Conservation (phyloP, 1,139 yeast genomes). For the Zygoascus hellenicus region DNA sequence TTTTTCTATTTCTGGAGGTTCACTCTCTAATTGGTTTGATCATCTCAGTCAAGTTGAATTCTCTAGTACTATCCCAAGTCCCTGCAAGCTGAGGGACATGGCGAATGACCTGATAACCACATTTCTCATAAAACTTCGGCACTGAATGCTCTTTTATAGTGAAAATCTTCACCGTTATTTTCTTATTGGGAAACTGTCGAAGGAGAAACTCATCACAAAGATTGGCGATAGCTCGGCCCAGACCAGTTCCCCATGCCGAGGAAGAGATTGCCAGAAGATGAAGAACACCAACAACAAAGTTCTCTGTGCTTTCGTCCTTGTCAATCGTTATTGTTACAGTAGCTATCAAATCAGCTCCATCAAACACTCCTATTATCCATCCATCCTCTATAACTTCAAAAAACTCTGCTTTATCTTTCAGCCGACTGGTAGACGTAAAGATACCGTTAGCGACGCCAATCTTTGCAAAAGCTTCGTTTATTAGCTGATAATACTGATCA, state of each 20-base stretch:
- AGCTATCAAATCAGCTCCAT: conserved; percentile 1
- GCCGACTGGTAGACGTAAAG: neutral
- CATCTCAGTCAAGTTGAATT: conserved; percentile 5
- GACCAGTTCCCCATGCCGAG: conserved; percentile 2
- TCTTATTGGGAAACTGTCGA: neutral
- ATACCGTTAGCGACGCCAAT: neutral
- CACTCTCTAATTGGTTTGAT: neutral
- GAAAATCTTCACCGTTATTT: neutral
- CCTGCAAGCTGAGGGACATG: neutral
- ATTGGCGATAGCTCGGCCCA: neutral
- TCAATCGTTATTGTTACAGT: conserved; percentile 6
- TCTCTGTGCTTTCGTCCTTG: neutral
- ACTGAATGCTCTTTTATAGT: conserved; percentile 5
- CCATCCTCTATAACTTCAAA: conserved; percentile 6
- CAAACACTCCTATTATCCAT: conserved; percentile 7
- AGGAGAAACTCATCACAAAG: conserved; percentile 1
- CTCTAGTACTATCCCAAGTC: conserved; percentile 5
- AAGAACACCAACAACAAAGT: neutral
- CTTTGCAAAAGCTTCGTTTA: conserved; percentile 1
- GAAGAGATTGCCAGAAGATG: conserved; percentile 6
- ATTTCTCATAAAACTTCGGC: conserved; percentile 1
- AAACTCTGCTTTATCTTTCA: neutral
- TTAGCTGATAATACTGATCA: conserved; percentile 1
- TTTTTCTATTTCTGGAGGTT: no score
- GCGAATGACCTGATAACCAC: neutral